Conservation (phyloP, 2,329 filamentous ascomycete genomes). For the Cladosporium sp. region DNA sequence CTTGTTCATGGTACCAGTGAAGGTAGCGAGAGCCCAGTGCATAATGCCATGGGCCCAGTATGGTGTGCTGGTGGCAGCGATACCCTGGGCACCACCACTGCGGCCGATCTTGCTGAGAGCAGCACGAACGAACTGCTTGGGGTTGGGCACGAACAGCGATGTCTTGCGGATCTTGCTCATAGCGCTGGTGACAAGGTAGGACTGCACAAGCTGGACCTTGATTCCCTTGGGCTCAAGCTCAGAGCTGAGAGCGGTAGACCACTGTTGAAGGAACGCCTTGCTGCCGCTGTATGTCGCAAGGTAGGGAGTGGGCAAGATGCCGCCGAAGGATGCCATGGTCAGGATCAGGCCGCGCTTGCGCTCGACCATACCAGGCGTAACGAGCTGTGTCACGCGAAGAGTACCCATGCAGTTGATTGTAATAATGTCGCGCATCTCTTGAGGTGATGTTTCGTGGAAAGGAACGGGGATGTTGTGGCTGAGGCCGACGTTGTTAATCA, state of each 20-base stretch:
- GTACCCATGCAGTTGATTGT: constrained; percentile 94
- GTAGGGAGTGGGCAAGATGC: constrained; percentile 85
- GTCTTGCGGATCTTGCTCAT: constrained; percentile 94
- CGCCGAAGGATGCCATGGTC: constrained; percentile 96
- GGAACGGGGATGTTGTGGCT: constrained; percentile 91
- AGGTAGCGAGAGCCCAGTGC: constrained; percentile 72
- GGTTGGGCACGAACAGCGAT: constrained; percentile 74
- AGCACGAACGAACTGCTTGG: constrained; percentile 77
- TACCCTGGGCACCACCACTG: constrained; percentile 73
- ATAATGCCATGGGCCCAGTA: constrained; percentile 91
- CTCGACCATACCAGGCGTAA: constrained; percentile 80
- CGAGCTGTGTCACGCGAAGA: constrained; percentile 79
- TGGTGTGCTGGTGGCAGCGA: constrained; percentile 82
- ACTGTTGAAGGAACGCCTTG: constrained; percentile 97
- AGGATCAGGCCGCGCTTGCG: constrained; percentile 86
- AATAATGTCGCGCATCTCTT: constrained; percentile 86
- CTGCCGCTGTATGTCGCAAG: constrained; percentile 95
- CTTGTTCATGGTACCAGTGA: constrained; percentile 59
- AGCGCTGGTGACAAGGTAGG: constrained; percentile 89
- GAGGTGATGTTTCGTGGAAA: constrained; percentile 74
- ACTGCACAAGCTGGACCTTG: constrained; percentile 86
- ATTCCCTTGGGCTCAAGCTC: constrained; percentile 81
- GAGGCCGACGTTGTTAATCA: constrained; percentile 96
- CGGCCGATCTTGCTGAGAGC: constrained; percentile 78
- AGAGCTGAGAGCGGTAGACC: constrained; percentile 81